These are phyloP conservation scores for Fraxinus anomala DNA, from an alignment of 257 asterid genomes.

Conservation along the genomic window DNA sequence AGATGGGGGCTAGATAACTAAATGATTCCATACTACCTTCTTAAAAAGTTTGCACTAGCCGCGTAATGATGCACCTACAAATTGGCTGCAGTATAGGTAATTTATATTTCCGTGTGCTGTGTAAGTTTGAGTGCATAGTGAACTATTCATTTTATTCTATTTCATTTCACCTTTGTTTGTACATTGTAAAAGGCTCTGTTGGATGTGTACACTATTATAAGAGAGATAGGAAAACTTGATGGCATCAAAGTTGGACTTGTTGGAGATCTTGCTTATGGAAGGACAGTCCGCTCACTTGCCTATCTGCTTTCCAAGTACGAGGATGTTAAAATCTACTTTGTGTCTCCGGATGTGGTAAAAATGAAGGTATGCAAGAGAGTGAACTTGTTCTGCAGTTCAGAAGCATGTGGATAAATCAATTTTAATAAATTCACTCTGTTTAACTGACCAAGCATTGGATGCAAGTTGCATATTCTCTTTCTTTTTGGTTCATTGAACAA, in stretches of 20 bases:
- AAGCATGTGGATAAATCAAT: too few relatives aligned
- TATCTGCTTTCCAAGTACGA: constrained; percentile 72
- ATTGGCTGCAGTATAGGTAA: too few relatives aligned
- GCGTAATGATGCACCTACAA: too few relatives aligned
- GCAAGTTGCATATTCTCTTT: neutral
- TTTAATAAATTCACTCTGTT: too few relatives aligned
- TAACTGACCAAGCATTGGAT: neutral
- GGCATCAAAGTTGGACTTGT: constrained; percentile 91
- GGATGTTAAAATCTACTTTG: constrained; percentile 77
- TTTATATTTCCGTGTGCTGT: too few relatives aligned
- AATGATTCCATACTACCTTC: too few relatives aligned
- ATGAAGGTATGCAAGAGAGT: constrained; percentile 65
- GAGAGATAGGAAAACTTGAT: constrained; percentile 88
- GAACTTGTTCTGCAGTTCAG: too few relatives aligned
- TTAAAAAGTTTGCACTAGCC: too few relatives aligned
- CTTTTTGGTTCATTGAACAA: neutral
- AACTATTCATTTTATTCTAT: too few relatives aligned
- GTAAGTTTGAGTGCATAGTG: too few relatives aligned
- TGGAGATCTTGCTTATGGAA: constrained; percentile 95
- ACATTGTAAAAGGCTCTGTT: constrained; percentile 63
- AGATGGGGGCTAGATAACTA: too few relatives aligned
- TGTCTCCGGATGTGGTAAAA: constrained; percentile 84
- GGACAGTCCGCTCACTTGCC: constrained; percentile 95
- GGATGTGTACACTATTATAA: constrained; percentile 78
- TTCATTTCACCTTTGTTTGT: neutral